Evolutionary conservation across 1,139 yeast species (phyloP).

Genomic region (Saccharomyces hybrid): DNA sequence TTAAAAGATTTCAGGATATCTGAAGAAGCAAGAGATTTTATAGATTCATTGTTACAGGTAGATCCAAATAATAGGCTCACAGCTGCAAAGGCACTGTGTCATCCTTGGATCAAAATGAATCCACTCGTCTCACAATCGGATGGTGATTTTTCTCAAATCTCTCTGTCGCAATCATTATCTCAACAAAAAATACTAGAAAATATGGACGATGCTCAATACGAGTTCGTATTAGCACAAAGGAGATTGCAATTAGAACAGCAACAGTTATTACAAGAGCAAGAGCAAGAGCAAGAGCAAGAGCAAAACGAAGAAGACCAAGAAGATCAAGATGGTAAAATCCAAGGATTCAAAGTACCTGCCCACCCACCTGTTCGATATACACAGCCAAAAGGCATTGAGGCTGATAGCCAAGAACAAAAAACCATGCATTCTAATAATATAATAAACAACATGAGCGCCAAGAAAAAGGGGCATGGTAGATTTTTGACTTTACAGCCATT

Average conservation of each 20-base stretch:
- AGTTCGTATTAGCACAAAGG: conserved; percentile 32
- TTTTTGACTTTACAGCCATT: conserved; percentile 44
- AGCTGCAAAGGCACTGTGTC: conserved; percentile 67
- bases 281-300: no score
- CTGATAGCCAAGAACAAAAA: conserved; percentile 8
- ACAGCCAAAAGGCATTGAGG: conserved; percentile 18
- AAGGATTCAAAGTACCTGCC: conserved; percentile 33
- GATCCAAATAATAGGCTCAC: conserved; percentile 65
- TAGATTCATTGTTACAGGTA: conserved; percentile 61
- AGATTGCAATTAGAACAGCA: conserved; percentile 31
- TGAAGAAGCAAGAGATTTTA: conserved; percentile 57
- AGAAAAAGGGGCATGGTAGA: conserved; percentile 37
- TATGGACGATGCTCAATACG: conserved; percentile 32
- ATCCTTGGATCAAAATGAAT: conserved; percentile 42
- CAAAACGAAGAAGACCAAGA: not conserved
- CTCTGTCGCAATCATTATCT: conserved; percentile 64
- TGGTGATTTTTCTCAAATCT: conserved; percentile 37
- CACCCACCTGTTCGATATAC: conserved; percentile 29
- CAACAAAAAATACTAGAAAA: conserved; percentile 55
- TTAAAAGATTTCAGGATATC: conserved; percentile 61
- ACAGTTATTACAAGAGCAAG: no score
- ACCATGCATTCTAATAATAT: conserved; percentile 6
- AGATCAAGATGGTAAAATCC: not conserved
- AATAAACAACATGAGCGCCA: conserved; percentile 7
- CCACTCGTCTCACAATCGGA: not conserved